Conservation (phyloP, 352 stramenopile species). For the Pythium dissotocum region DNA sequence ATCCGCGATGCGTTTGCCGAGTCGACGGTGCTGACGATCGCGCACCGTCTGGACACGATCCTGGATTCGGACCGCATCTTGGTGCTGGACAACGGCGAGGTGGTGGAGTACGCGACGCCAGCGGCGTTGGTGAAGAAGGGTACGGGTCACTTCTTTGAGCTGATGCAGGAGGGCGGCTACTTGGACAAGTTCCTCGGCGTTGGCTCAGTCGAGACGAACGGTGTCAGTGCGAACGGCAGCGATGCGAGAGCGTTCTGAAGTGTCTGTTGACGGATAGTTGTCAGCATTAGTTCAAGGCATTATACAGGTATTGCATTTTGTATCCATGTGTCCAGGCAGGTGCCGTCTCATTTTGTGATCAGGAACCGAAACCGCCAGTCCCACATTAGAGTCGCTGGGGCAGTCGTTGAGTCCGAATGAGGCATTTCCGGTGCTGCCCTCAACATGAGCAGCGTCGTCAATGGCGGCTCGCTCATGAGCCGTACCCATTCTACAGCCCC, state of each 20-base stretch:
- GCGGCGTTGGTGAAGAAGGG: not conserved
- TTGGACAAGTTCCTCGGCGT: not conserved
- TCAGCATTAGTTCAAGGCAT: not conserved
- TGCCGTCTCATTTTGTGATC: not conserved
- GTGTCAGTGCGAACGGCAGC: not conserved
- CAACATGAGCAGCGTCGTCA: not conserved
- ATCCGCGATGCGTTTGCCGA: conserved; percentile 85
- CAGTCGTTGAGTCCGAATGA: not conserved
- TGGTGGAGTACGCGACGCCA: conserved; percentile 86
- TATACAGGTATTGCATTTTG: not conserved
- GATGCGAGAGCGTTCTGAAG: not conserved
- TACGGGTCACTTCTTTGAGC: not conserved
- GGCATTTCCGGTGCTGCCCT: not conserved
- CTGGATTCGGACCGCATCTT: conserved; percentile 88
- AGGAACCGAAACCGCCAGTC: not conserved
- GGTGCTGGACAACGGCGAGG: conserved; percentile 81
- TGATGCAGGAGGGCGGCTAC: not conserved
- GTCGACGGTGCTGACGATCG: conserved; percentile 91
- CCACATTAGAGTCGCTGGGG: not conserved
- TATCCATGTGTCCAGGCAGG: not conserved
- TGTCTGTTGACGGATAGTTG: not conserved
- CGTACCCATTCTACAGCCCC: not conserved
- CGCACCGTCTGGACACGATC: conserved; percentile 91
- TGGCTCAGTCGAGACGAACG: too few relatives aligned
- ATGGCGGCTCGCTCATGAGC: not conserved